Percentiles rank a stretch among this genome's conserved stretches.
phyloP scores from a whole-genome alignment of 2,329 filamentous ascomycete genomes.

The Tolypocladium album region DNA sequence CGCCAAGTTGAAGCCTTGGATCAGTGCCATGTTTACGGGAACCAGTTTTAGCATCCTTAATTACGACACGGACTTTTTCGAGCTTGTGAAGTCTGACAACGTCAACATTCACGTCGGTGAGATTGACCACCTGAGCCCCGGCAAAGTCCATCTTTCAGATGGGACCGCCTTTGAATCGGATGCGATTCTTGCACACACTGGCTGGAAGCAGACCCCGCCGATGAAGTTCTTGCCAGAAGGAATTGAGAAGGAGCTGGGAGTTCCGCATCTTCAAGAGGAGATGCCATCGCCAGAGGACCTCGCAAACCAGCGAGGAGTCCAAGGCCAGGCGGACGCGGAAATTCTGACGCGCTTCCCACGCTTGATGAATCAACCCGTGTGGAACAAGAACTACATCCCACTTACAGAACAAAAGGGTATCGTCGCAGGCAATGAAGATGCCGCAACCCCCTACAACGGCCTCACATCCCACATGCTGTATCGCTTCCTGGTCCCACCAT shows the following conservation, averaged over 20 bases:
- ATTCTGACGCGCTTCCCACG: constrained; percentile 43
- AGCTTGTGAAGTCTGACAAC: constrained; percentile 39
- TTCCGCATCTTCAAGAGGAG: constrained; percentile 27
- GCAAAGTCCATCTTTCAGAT: constrained; percentile 38
- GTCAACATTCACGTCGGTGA: constrained; percentile 43
- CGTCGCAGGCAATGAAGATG: constrained; percentile 15
- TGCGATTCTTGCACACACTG: constrained; percentile 44
- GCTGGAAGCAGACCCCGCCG: constrained; percentile 44
- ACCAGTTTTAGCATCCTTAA: constrained; percentile 49
- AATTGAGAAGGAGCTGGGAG: constrained; percentile 34
- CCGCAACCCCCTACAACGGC: constrained; percentile 14
- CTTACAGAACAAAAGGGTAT: constrained; percentile 27
- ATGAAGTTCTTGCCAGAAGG: constrained; percentile 40
- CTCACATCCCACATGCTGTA: constrained; percentile 28
- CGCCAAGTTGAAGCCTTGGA: constrained; percentile 43
- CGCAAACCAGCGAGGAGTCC: constrained; percentile 22
- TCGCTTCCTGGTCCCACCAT: constrained; percentile 34
- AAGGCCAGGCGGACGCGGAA: constrained; percentile 36
- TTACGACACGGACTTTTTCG: constrained; percentile 46
- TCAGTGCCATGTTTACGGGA: constrained; percentile 38
- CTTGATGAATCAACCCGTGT: constrained; percentile 38
- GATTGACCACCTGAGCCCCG: constrained; percentile 31
- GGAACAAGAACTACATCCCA: constrained; percentile 33
- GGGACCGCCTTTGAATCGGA: constrained; percentile 37
- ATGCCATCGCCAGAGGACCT: constrained; percentile 14